Evolutionary conservation across 2,329 filamentous ascomycete species (phyloP).

Genomic region (Pleoardoris graminearum): DNA sequence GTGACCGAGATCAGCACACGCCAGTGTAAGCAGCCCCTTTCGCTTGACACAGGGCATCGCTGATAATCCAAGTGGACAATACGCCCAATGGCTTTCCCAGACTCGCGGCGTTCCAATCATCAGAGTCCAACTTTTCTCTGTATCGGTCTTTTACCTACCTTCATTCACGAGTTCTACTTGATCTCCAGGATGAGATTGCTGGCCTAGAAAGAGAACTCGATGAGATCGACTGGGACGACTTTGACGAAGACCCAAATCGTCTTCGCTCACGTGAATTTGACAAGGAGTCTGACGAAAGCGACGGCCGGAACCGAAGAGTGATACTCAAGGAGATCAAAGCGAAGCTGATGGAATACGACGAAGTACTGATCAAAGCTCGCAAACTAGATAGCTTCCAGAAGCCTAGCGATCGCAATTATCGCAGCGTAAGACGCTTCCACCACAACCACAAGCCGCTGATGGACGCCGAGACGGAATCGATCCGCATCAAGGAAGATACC

Average conservation of each 20-base stretch:
- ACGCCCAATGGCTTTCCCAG: conserved; percentile 46
- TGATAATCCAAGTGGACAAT: conserved; percentile 37
- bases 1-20: conserved; percentile 41
- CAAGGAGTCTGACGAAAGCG: conserved; percentile 18
- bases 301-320: conserved; percentile 26
- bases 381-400: conserved; percentile 44
- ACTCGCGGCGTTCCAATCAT: conserved; percentile 46
- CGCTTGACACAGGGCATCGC: neutral
- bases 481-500: conserved; percentile 49
- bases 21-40: conserved; percentile 29
- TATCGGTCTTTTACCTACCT: conserved; percentile 48
- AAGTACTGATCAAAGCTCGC: conserved; percentile 46
- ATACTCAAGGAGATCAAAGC: conserved; percentile 38
- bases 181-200: conserved; percentile 46
- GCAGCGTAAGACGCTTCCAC: conserved; percentile 44
- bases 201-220: conserved; percentile 45
- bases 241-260: conserved; percentile 26
- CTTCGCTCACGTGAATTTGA: conserved; percentile 35
- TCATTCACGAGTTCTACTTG: conserved; percentile 45
- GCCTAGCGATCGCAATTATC: conserved; percentile 47
- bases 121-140: conserved; percentile 46
- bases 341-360: conserved; percentile 45
- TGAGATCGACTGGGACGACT: conserved; percentile 36
- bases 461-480: conserved; percentile 41
- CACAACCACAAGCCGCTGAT: conserved; percentile 42